Conservation (phyloP, 495 filamentous ascomycete species). For the Xylaria cubensis region DNA sequence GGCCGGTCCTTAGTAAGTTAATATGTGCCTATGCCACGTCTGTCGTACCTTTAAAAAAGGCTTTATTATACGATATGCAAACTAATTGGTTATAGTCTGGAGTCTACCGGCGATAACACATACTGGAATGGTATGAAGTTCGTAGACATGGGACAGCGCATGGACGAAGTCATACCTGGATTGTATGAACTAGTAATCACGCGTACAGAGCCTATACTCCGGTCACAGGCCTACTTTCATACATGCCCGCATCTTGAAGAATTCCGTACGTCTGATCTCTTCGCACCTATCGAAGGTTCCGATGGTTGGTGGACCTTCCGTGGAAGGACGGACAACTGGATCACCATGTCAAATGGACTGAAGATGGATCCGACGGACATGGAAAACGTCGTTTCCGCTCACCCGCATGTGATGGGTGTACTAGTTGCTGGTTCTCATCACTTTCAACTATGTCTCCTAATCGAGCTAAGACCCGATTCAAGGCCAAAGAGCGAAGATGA, state of each 20-base stretch:
- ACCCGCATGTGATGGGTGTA: conserved; percentile 48
- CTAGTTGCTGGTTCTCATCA: conserved; percentile 53
- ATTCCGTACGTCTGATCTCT: conserved; percentile 61
- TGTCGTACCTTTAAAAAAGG: background rate
- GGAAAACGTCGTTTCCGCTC: conserved; percentile 48
- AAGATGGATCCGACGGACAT: conserved; percentile 60
- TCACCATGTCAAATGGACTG: conserved; percentile 63
- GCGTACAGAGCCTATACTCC: conserved; percentile 31
- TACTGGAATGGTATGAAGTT: conserved; percentile 39
- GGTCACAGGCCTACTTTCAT: conserved; percentile 41
- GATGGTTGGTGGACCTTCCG: conserved; percentile 52
- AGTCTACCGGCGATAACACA: conserved; percentile 31
- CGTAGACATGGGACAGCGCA: conserved; percentile 38
- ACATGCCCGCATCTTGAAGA: conserved; percentile 53
- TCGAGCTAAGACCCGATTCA: conserved; percentile 46
- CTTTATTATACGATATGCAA: background rate
- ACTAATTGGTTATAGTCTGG: conserved; percentile 20
- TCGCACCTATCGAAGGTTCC: conserved; percentile 46
- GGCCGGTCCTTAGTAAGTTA: conserved; percentile 30
- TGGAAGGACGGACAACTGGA: conserved; percentile 60
- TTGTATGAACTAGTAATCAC: conserved; percentile 40
- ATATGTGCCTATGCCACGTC: background rate
- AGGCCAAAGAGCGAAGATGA: conserved; percentile 1
- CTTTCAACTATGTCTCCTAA: conserved; percentile 53
- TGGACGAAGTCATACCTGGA: conserved; percentile 40